Evolutionary conservation across 805 yeast genomes (phyloP).

Genomic region (Zygosaccharomyces kombuchaensis): DNA sequence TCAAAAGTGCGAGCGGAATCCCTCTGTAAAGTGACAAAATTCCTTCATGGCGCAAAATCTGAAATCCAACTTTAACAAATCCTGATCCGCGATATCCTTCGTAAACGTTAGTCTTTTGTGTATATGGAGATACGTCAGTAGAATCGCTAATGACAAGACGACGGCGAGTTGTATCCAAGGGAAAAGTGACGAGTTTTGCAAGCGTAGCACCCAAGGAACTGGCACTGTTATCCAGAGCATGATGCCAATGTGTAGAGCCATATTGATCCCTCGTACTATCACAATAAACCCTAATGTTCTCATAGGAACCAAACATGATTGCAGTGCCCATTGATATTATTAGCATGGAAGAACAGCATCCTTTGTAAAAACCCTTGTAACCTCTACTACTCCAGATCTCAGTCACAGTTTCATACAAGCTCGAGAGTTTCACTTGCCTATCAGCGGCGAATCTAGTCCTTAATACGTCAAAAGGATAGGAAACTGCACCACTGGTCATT

Average conservation of each 20-base stretch:
- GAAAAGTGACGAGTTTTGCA: constrained; percentile 74
- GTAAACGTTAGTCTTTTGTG: constrained; percentile 19
- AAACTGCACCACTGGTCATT: constrained; percentile 57
- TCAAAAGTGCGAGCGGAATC: constrained; percentile 60
- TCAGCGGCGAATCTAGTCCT: constrained; percentile 83
- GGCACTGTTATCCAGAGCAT: constrained; percentile 51
- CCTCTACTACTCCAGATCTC: constrained; percentile 42
- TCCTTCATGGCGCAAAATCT: constrained; percentile 55
- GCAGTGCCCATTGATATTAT: constrained; percentile 73
- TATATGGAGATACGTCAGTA: constrained; percentile 19
- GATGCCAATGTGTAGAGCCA: constrained; percentile 17
- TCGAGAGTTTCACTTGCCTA: constrained; percentile 25
- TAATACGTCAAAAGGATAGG: constrained; percentile 89
- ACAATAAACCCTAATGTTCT: constrained; percentile 36
- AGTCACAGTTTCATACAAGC: constrained; percentile 26
- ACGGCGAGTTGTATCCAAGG: constrained; percentile 78
- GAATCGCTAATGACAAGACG: constrained; percentile 58
- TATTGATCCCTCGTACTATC: constrained; percentile 31
- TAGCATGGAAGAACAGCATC: constrained; percentile 46
- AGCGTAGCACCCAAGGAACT: constrained; percentile 69
- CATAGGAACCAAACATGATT: constrained; percentile 67
- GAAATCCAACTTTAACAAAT: constrained; percentile 32
- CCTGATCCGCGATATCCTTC: constrained; percentile 14
- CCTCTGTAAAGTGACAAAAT: constrained; percentile 70
- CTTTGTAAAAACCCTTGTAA: constrained; percentile 44